A percentile compares a stretch with the other conserved stretches of the same genome.
phyloP scores from a whole-genome alignment of 2,329 filamentous ascomycete species.

The Penicillium brevicompactum region DNA sequence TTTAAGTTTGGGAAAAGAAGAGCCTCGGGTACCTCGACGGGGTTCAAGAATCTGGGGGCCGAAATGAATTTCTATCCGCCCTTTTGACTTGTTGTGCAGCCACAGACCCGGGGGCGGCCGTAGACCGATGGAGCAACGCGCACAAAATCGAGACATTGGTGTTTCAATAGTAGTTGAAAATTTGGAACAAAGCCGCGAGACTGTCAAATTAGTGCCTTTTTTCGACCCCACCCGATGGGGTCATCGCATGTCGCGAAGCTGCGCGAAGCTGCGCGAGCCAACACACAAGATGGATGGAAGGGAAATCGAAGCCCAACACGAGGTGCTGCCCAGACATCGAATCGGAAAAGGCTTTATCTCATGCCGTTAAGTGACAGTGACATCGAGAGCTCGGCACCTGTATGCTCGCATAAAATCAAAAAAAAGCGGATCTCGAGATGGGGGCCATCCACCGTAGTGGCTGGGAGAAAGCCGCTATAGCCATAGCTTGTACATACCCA shows the following conservation, averaged over 20 bases:
- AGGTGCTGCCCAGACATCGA: no score
- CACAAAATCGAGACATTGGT: background rate
- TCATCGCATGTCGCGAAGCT: background rate
- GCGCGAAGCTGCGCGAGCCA: background rate
- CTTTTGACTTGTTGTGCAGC: background rate
- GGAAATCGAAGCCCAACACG: background rate
- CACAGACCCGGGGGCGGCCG: background rate
- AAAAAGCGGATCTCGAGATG: conserved; percentile 14
- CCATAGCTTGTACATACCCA: conserved; percentile 27
- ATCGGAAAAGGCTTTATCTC: background rate
- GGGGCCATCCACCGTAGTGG: conserved; percentile 28
- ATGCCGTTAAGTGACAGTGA: background rate
- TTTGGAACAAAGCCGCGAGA: background rate
- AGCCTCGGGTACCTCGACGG: background rate
- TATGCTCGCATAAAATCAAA: background rate
- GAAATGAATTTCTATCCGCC: background rate
- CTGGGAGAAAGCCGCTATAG: conserved; percentile 24
- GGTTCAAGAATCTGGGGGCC: background rate
- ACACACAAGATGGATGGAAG: background rate
- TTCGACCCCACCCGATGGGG: background rate
- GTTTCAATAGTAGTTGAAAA: background rate
- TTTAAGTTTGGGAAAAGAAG: no score
- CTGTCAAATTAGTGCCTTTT: background rate
- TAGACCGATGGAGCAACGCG: background rate
- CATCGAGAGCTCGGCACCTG: background rate